These are phyloP conservation scores for Citropsis articulata DNA, from an alignment of 345 rosid genomes.

Conservation along the genomic window DNA sequence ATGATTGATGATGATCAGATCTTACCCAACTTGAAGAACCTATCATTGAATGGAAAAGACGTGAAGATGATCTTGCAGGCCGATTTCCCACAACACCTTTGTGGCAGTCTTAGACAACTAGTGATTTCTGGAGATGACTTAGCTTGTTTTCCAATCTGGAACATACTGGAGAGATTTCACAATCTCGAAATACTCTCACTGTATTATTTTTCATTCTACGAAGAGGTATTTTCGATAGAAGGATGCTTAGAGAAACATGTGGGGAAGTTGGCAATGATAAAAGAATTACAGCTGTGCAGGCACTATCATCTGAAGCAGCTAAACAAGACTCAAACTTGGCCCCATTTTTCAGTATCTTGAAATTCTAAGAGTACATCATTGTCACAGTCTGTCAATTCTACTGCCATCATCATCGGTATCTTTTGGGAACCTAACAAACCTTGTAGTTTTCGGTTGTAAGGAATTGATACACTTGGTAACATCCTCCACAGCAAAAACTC, in stretches of 20 bases:
- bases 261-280: neutral
- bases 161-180: neutral
- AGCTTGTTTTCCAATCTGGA: slow-evolving; percentile 1
- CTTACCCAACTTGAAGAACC: slow-evolving; percentile 12
- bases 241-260: neutral
- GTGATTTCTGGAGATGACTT: neutral
- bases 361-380: fast-evolving
- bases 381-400: neutral
- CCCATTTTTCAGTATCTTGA: slow-evolving; percentile 5
- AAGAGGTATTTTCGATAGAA: slow-evolving; percentile 2
- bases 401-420: neutral
- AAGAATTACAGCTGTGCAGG: fast-evolving
- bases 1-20: neutral
- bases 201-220: fast-evolving
- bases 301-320: neutral
- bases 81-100: neutral
- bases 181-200: slow-evolving; percentile 7
- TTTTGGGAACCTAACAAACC: neutral
- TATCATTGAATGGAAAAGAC: neutral
- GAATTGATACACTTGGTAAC: neutral
- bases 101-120: neutral
- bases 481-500: slow-evolving; percentile 3
- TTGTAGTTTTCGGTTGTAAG: neutral
- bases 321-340: neutral
- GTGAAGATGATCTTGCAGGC: neutral